phyloP scores from a whole-genome alignment of 1,139 yeast genomes.

The Candida anutae region DNA sequence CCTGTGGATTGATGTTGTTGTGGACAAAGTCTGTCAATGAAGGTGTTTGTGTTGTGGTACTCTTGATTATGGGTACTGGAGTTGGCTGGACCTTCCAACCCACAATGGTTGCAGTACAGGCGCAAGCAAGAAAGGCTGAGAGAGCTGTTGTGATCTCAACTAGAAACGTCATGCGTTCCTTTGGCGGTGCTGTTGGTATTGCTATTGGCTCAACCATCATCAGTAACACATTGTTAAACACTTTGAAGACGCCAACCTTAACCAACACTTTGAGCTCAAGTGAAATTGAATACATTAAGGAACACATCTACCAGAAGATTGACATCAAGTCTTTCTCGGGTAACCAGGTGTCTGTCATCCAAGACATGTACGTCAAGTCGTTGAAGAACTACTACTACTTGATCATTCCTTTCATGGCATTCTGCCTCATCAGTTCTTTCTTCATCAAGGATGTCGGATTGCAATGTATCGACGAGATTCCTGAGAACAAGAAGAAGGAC shows the following conservation, averaged over 20 bases:
- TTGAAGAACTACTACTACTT: constrained; percentile 33
- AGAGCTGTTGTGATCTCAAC: constrained; percentile 51
- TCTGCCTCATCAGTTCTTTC: constrained; percentile 28
- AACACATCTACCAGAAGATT: constrained; percentile 26
- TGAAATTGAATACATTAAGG: constrained; percentile 14
- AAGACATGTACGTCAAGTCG: constrained; percentile 27
- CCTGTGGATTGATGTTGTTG: constrained; percentile 28
- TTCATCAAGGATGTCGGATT: constrained; percentile 37
- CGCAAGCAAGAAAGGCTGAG: constrained; percentile 42
- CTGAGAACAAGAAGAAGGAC: constrained; percentile 4
- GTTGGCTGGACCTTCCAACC: constrained; percentile 49
- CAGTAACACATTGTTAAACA: constrained; percentile 26
- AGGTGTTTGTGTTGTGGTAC: constrained; percentile 26
- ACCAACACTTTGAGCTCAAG: constrained; percentile 4
- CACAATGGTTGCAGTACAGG: constrained; percentile 48
- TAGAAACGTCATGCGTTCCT: constrained; percentile 43
- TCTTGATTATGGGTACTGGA: constrained; percentile 41
- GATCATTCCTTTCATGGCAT: constrained; percentile 33
- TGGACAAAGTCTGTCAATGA: constrained; percentile 23
- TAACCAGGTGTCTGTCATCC: constrained; percentile 18
- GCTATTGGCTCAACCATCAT: constrained; percentile 38
- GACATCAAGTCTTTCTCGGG: constrained; percentile 16
- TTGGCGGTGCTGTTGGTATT: constrained; percentile 50
- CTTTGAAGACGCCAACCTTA: constrained; percentile 10
- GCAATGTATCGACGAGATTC: constrained; percentile 29